Conservation (phyloP, 768 basidiomycete genomes). For the Gymnopilus dilepis region DNA sequence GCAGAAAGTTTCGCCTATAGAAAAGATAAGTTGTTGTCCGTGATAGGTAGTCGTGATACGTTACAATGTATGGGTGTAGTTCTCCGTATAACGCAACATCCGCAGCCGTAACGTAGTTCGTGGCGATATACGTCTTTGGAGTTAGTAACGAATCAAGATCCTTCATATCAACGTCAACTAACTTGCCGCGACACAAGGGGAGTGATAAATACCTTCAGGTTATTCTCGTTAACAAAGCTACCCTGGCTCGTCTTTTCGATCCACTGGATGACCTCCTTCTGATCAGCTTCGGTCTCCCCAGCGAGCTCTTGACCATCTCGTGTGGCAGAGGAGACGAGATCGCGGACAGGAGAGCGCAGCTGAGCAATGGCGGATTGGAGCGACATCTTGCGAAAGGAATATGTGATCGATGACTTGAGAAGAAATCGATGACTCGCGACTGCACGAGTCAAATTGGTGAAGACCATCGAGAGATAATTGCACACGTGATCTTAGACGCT, state of each 20-base stretch:
- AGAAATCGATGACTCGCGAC: constrained; percentile 44
- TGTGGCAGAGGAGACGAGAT: constrained; percentile 57
- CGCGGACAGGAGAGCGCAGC: constrained; percentile 52
- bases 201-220: constrained; percentile 50
- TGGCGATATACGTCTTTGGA: constrained; percentile 84
- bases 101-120: constrained; percentile 84
- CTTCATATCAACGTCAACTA: constrained; percentile 42
- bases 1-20: constrained; percentile 71
- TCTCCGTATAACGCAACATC: constrained; percentile 91
- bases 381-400: constrained; percentile 49
- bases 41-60: neutral
- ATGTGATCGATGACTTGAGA: constrained; percentile 39
- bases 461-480: constrained; percentile 18
- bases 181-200: too few species aligned
- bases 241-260: constrained; percentile 64
- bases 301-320: constrained; percentile 47
- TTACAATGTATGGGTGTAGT: constrained; percentile 82
- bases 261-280: constrained; percentile 70
- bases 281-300: constrained; percentile 65
- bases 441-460: constrained; percentile 38
- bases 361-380: constrained; percentile 55
- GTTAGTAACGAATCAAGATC: constrained; percentile 72
- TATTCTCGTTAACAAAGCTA: constrained; percentile 50
- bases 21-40: neutral
- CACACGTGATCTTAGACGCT: neutral